Base-by-base conservation (phyloP, 768 basidiomycete genomes). In the Amanita inopinata region DNA sequence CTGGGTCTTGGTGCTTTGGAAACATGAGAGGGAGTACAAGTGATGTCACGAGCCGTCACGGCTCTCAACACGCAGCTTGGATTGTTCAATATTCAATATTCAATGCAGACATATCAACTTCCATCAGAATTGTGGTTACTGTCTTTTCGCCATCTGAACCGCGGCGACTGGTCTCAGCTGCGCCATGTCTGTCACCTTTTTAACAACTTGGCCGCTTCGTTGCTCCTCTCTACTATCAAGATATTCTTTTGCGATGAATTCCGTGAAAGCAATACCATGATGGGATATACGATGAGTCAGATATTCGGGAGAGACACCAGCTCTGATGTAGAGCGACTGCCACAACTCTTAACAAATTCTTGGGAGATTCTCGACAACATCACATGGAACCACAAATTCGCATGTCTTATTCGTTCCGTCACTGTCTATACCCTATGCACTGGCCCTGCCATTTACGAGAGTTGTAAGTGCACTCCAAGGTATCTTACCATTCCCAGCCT, bases 1-100 rank as follows among this genome's bases (percentile, higher is more conserved):
- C 83, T 3, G 66, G 46, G 47, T 82, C 80, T 15, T 43, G 41
- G 12, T 35, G 33, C 23, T 35, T 25, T 12, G 33, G 33, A 22
- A 35, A 33, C 41, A 43, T 43, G 33, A 8, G 7, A 28, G 7
- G 7, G 27, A 7, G n/a, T 28, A 7, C 7, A 28, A 28, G 12
- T 33, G 30, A 14, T 43, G 41, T 43, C 41, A 43, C 40, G 33
- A n/a, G 5, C 5, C 32, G 32, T 33, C 6, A 33, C n/a, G n/a
- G n/a, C n/a, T n/a, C n/a, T n/a, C n/a, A n/a, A n/a, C n/a, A n/a
- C n/a, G n/a, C n/a, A n/a, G n/a, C n/a, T n/a, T n/a, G n/a, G n/a
- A n/a, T n/a, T n/a, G 12, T 14, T 14, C 7, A 19, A 23, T 38
- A 38, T 24, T 9, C 22, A 23, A 23, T 38, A n/a, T 38, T 25